Evolutionary conservation across 208 protist genomes (phyloP), one percentile per base, ranked within the genome.

Genomic region (Leishmania major): DNA sequence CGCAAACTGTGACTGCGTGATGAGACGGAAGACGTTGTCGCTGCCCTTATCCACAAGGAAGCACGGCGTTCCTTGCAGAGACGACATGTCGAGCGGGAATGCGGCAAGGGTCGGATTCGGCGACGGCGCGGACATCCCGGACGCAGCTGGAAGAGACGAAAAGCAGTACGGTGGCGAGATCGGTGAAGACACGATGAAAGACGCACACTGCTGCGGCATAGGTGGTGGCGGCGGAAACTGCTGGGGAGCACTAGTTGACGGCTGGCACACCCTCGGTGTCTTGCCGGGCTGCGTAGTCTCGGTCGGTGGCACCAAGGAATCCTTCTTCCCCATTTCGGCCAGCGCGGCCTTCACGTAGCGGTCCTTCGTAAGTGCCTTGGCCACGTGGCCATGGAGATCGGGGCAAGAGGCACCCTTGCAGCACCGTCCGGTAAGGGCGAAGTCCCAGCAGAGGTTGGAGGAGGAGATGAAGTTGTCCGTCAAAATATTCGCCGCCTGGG

Each of bases 381-480:
- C 87, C 49, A 90, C 80, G 59, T 87, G 77, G 77, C 87, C 87
- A 79, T 92, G 89, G 2, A 92, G 75, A 72, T 90, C 83, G 1
- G 77, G 79, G 64, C 89, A 92, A 15, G 89, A 79, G 31, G 78
- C 83, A 37, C 89, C 89, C 2, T 78, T 82, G 2, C 81, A 82
- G 75, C 89, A 92, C 15, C 82, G 81, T 37, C 89, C 89, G 4
- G 86, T 92, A 35, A 92, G 78, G 8, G 89, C 87, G 47, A 89
- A 92, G 67, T 92, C 89, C 83, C 84, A 90, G 69, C 89, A 92
- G 19, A 92, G 81, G 82, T 82, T 86, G 49, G 85, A 89, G 10
- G 80, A 83, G 55, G 89, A 92, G 43, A 92, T 87, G 70, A 88
- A 92, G 84, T 92, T 92, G 72, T 85, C 82, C 11, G 89, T 92